Evolutionary conservation across 805 yeast genomes (phyloP), one percentile per base, ranked within the genome.

Genomic region (Teunomyces gatunensis): DNA sequence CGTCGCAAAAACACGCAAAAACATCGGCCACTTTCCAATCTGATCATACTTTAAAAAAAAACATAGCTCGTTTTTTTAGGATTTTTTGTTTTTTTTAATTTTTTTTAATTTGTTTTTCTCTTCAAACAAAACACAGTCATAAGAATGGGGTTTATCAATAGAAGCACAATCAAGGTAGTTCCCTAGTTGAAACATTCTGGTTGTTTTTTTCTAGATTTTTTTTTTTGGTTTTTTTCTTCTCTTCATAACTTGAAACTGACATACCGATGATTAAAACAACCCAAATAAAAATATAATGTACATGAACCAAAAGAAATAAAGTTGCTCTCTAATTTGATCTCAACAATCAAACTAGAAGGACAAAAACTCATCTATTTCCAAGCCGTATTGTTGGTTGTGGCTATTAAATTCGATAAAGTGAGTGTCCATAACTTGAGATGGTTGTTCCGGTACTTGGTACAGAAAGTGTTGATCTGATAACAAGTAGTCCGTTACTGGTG

Each of bases 291-390:
- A 30, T 41, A 23, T 21, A 37, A 20, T 37, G 29, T 37, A 23
- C 37, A 34, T 34, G 37, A 17, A 34, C 37, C 35, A 33, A 33
- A 34, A 34, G 37, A 34, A 34, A 20, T 34, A 34, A 34, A 34
- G 10, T 17, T 12, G 3, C 20, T 23, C n/a, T 23, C 17, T 21
- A 12, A 37, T 21, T 37, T 6, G 15, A 23, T n/a, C 10, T 23
- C 13, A 17, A 18, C 5, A 13, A 21, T n/a, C 29, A 23, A 39
- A 29, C 51, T 56, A 63, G 47, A 63, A 55, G 39, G 66, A 59
- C 55, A 66, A 65, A 48, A 61, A 66, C 48, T 66, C 69, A 32
- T 64, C 68, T 32, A 66, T 56, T 44, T 65, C 60, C 42, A 64
- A 51, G 33, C 52, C 51, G 35, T 47, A 32, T 32, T 32, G 46